Percentiles rank a stretch among this genome's conserved stretches.
These are phyloP conservation scores for Solanum okadae DNA, from an alignment of 257 asterid species.

Conservation along the genomic window DNA sequence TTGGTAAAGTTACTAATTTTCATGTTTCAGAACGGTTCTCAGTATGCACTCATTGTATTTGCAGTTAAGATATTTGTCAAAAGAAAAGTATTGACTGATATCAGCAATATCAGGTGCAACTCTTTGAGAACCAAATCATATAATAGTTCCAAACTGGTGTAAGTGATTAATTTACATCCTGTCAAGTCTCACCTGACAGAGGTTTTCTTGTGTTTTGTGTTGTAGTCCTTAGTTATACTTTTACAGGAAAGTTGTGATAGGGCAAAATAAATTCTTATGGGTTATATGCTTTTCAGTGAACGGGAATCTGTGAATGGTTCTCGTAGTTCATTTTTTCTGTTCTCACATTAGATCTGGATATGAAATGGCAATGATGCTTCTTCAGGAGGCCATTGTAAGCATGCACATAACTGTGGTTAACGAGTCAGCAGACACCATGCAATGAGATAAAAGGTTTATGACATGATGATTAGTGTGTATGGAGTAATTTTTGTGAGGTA, in stretches of 20 bases:
- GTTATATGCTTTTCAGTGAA: not conserved
- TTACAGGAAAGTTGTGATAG: not conserved
- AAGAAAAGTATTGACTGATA: slow-evolving; percentile 71
- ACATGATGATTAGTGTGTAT: not conserved
- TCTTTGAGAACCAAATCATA: slow-evolving; percentile 29
- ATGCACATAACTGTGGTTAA: not conserved
- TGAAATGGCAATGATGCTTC: not conserved
- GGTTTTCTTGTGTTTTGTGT: not conserved
- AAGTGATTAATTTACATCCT: slow-evolving; percentile 19
- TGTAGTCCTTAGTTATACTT: not conserved
- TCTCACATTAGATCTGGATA: not conserved
- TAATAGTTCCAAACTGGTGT: slow-evolving; percentile 34
- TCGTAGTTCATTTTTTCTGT: not conserved
- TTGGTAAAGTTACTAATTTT: not conserved
- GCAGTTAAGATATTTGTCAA: slow-evolving; percentile 48
- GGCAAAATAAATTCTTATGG: not conserved
- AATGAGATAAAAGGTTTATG: not conserved
- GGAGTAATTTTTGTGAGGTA: not conserved
- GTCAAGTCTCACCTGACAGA: not conserved
- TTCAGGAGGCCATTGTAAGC: not conserved
- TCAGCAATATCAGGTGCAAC: slow-evolving; percentile 55
- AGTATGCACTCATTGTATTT: not conserved
- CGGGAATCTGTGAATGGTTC: not conserved
- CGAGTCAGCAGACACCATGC: not conserved
- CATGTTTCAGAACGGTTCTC: not conserved